phyloP scores from a whole-genome alignment of 202 grass and related monocot species.

The Schoenoplectus tabernaemontani region DNA sequence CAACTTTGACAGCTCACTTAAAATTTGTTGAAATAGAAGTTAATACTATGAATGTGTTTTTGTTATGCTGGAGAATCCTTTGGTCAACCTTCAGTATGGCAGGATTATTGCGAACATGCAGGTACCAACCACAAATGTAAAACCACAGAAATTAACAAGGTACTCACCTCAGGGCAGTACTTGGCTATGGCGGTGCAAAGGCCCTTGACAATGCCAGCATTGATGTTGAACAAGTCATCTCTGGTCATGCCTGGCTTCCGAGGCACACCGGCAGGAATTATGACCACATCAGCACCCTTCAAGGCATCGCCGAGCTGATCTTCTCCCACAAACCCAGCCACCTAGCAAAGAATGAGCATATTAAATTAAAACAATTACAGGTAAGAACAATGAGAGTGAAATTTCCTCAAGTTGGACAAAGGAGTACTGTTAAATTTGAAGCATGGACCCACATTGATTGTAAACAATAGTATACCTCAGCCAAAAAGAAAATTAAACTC shows the following conservation, averaged over 20 bases:
- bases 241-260: slow-evolving; percentile 90
- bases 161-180: slow-evolving; percentile 53
- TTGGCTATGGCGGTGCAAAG: slow-evolving; percentile 72
- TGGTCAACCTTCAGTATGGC: not conserved
- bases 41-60: not conserved
- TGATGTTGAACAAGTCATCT: slow-evolving; percentile 95
- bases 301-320: slow-evolving; percentile 62
- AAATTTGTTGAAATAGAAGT: not conserved
- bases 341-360: slow-evolving; percentile 27
- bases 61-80: not conserved
- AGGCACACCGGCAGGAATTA: slow-evolving; percentile 82
- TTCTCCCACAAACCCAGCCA: slow-evolving; percentile 50
- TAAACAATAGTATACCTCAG: not conserved
- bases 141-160: not conserved
- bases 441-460: not conserved
- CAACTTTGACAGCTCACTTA: not conserved
- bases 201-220: slow-evolving; percentile 78
- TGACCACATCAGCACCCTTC: slow-evolving; percentile 62
- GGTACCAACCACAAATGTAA: not conserved
- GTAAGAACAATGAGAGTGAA: not conserved
- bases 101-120: not conserved
- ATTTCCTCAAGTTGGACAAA: not conserved
- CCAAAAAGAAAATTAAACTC: not conserved
- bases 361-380: not conserved
- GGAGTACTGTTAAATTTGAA: not conserved